phyloP scores from a whole-genome alignment of 306 rosid species.

The Begonia loranthoides region DNA sequence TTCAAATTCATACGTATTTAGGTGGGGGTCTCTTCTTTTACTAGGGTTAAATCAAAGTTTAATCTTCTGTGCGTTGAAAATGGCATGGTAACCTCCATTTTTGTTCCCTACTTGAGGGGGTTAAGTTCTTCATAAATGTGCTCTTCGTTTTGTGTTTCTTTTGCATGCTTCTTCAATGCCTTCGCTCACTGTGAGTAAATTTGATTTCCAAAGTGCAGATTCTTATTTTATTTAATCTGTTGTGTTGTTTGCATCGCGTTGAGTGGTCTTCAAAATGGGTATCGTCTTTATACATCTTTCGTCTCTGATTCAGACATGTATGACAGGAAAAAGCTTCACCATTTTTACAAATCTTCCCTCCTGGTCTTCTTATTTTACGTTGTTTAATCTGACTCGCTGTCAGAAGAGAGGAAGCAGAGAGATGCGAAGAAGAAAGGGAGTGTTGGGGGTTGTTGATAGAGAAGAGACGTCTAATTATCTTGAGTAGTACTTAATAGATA shows the following conservation, averaged over 20 bases:
- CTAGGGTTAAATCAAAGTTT: too few species aligned
- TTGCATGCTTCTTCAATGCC: slow-evolving; percentile 29
- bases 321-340: not conserved
- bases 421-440: slow-evolving; percentile 6
- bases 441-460: slow-evolving; percentile 7
- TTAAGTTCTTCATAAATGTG: too few species aligned
- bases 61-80: too few species aligned
- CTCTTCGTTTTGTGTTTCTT: slow-evolving; percentile 11
- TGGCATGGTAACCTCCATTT: too few species aligned
- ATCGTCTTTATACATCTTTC: slow-evolving; percentile 9
- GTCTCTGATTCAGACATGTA: too few species aligned
- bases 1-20: too few species aligned
- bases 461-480: not conserved
- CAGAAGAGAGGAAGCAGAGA: slow-evolving; percentile 12
- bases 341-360: not conserved
- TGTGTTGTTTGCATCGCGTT: slow-evolving; percentile 13
- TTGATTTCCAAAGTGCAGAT: too few species aligned
- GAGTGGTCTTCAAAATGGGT: not conserved
- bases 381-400: slow-evolving; percentile 33
- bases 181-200: slow-evolving; percentile 32
- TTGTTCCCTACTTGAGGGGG: too few species aligned
- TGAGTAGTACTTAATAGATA: slow-evolving; percentile 17
- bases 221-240: too few species aligned
- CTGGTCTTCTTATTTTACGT: slow-evolving; percentile 2
- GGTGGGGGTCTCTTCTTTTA: too few species aligned